phyloP scores from a whole-genome alignment of 306 rosid genomes.

The Begonia peltatifolia region DNA sequence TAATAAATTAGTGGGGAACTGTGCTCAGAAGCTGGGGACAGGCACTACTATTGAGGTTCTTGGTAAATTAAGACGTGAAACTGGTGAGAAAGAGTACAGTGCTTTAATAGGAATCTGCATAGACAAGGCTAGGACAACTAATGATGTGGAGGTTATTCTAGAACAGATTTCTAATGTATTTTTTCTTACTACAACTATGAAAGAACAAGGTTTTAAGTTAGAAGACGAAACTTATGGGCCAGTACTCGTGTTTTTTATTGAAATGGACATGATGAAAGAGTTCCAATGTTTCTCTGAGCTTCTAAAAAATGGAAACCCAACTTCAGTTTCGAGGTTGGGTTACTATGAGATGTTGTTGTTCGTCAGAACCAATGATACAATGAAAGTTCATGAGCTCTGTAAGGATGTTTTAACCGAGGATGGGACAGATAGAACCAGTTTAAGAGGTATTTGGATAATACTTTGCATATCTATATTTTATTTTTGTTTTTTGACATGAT shows the following conservation, averaged over 20 bases:
- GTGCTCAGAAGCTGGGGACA: conserved; percentile 42
- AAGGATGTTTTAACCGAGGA: conserved; percentile 24
- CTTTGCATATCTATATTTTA: not conserved
- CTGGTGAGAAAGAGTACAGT: conserved; percentile 38
- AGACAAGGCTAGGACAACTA: conserved; percentile 36
- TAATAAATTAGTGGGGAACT: conserved; percentile 18
- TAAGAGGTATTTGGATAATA: conserved; percentile 31
- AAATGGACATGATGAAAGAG: conserved; percentile 56
- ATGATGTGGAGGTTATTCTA: conserved; percentile 28
- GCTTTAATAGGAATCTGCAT: conserved; percentile 39
- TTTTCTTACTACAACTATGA: conserved; percentile 39
- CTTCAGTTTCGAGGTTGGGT: conserved; percentile 36
- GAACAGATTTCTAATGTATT: conserved; percentile 44
- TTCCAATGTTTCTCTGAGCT: conserved; percentile 37
- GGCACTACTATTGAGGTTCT: conserved; percentile 27
- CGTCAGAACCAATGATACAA: conserved; percentile 41
- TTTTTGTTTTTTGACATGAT: too few relatives aligned
- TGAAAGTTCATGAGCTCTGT: conserved; percentile 57
- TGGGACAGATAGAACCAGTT: conserved; percentile 19
- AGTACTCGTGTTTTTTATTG: conserved; percentile 44
- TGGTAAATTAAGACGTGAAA: conserved; percentile 44
- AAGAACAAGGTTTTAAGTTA: conserved; percentile 44
- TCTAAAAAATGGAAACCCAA: conserved; percentile 40
- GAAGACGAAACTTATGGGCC: conserved; percentile 56
- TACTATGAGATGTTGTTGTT: conserved; percentile 77